Base-by-base conservation (phyloP, 1,284 basidiomycete species). In the Irpex sp. region DNA sequence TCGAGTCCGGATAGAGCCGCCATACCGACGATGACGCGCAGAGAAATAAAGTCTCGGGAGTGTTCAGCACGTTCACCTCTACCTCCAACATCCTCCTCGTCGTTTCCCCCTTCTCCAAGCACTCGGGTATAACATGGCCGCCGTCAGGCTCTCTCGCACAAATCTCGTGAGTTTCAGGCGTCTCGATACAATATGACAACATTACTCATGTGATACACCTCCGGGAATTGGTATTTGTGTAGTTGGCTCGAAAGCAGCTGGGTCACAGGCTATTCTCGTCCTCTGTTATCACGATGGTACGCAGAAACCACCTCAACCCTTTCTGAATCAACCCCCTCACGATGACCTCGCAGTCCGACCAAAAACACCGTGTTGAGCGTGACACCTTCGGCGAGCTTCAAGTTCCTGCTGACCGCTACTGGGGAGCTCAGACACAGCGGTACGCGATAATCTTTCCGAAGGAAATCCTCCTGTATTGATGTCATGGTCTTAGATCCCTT, bases 391-490 rank as follows among this genome's bases (percentile, higher is more conserved):
- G 94, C 58, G 92, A 95, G 62, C 86, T 99, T 62, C 84, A 94
- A 72, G 97, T 99, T 57, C 97, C 97, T 48, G 88, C 92, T 21
- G 93, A 98, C 73, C 87, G 91, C 62, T 98, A 98, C 81, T 99
- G 97, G 96, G 97, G 97, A 66, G 97, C 97, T 17, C 97, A 99
- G 80, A 99, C 97, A 38, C 97, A 99, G 78, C 86, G 97, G 91
- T 90, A 68, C 21, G 79, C 71, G 31, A 17, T 48, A 17, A 7
- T 19, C 17, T 5, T 38, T 6, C 31, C 1, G 2, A 5, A 15
- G 38, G n/a, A n/a, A n/a, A n/a, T n/a, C n/a, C 51, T 36, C 31
- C 7, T 55, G 34, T 44, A 62, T 51, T 4, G 58, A 58, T 62
- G 63, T 7, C 64, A 21, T n/a, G 54, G 2, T 8, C 52, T 4